Evolutionary conservation across 2,329 filamentous ascomycete genomes (phyloP).

Genomic region (Xylariomycetidae sp.): DNA sequence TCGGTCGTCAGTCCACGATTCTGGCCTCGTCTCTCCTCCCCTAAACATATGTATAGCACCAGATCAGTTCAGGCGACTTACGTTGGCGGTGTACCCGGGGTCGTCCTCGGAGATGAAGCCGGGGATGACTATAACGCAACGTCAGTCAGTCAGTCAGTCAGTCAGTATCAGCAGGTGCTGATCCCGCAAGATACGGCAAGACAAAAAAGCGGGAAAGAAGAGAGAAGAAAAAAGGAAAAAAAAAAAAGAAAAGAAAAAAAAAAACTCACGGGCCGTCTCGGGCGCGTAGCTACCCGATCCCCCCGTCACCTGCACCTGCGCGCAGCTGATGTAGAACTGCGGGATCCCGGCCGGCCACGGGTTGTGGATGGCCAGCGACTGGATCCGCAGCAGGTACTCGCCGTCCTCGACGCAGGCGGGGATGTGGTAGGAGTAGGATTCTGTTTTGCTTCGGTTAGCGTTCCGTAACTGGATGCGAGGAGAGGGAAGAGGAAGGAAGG

Average conservation of each 20-base stretch:
- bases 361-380: conserved; percentile 57
- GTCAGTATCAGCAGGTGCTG: no score
- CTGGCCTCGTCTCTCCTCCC: no score
- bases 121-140: conserved; percentile 12
- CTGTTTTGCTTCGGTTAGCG: no score
- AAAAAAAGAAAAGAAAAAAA: no score
- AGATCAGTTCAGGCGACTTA: conserved; percentile 7
- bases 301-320: conserved; percentile 39
- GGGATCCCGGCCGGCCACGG: conserved; percentile 37
- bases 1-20: no score
- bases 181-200: no score
- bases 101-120: conserved; percentile 12
- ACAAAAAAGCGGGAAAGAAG: no score
- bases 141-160: conserved; percentile 4
- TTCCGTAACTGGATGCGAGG: neutral
- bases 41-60: no score
- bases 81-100: conserved; percentile 15
- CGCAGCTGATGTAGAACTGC: conserved; percentile 43
- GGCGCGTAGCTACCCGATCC: conserved; percentile 27
- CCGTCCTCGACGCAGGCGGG: conserved; percentile 48
- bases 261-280: conserved; percentile 23
- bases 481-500: neutral
- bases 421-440: conserved; percentile 35
- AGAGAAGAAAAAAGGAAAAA: no score
- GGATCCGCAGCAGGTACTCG: conserved; percentile 54